These are phyloP conservation scores for Trametes villosa DNA, from an alignment of 768 basidiomycete species.

Conservation along the genomic window DNA sequence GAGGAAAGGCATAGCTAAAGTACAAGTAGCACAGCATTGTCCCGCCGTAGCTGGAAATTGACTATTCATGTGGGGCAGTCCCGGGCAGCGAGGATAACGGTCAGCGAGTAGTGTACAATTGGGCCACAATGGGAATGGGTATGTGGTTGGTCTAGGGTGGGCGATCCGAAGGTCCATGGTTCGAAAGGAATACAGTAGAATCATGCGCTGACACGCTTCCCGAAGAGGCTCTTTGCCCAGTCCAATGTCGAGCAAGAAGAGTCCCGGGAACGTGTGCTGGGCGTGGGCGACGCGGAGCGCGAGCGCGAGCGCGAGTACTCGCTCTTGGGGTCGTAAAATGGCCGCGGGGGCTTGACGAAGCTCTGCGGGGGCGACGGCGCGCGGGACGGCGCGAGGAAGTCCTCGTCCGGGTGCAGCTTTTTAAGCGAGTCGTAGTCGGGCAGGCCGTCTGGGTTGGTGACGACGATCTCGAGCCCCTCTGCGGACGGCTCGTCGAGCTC, in stretches of 20 bases:
- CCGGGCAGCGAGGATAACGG: no score
- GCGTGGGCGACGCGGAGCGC: neutral
- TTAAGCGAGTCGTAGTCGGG: constrained; percentile 19
- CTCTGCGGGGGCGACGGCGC: constrained; percentile 2
- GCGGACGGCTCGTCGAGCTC: no score
- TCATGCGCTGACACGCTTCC: neutral
- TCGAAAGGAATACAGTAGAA: neutral
- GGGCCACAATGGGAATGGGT: no score
- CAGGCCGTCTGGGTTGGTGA: constrained; percentile 5
- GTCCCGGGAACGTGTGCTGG: neutral
- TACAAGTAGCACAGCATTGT: no score
- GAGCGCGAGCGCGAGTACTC: neutral
- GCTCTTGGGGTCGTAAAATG: neutral
- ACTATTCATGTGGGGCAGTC: no score
- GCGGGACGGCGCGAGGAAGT: constrained; percentile 16
- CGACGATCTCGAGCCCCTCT: constrained; percentile 2
- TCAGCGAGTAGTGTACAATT: no score
- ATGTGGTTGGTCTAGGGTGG: no score
- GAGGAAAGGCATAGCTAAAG: no score
- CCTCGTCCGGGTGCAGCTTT: neutral
- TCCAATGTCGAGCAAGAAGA: neutral
- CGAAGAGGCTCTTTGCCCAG: constrained; percentile 16
- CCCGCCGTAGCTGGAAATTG: no score
- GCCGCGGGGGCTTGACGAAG: neutral
- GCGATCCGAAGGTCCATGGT: no score